Evolutionary conservation across 1,284 basidiomycete species (phyloP).

Genomic region (Chondrostereum purpureum): DNA sequence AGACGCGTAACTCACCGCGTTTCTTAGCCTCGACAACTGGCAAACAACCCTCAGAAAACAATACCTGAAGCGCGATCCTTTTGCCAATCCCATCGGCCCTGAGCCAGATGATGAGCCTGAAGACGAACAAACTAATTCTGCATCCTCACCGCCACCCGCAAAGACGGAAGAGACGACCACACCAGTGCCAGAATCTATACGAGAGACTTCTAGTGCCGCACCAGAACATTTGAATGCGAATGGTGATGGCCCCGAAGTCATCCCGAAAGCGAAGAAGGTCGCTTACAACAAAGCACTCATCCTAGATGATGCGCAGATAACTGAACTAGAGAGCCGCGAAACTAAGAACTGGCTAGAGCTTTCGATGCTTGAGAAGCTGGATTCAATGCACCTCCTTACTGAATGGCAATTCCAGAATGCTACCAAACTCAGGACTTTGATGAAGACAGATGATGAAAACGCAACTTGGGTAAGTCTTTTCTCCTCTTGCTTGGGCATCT

Average conservation of each 20-base stretch:
- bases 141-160: constrained; percentile 11
- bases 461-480: constrained; percentile 61
- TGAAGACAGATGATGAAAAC: constrained; percentile 72
- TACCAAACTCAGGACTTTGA: constrained; percentile 53
- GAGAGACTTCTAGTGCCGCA: constrained; percentile 8
- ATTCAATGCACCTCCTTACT: constrained; percentile 63
- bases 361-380: constrained; percentile 67
- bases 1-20: constrained; percentile 17
- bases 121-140: constrained; percentile 18
- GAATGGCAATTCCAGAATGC: constrained; percentile 83
- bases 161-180: constrained; percentile 7
- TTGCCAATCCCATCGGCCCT: constrained; percentile 63
- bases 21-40: constrained; percentile 68
- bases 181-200: constrained; percentile 14
- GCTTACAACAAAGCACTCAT: background rate
- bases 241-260: background rate
- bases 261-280: background rate
- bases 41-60: constrained; percentile 66
- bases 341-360: constrained; percentile 64
- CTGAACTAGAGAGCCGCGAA: constrained; percentile 21
- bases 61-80: constrained; percentile 61
- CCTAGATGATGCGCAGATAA: constrained; percentile 4
- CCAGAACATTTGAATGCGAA: background rate
- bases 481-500: too few relatives aligned
- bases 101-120: constrained; percentile 30